These are phyloP conservation scores for Oryza coarctata DNA, from an alignment of 176 grass and related monocot species.

Conservation along the genomic window DNA sequence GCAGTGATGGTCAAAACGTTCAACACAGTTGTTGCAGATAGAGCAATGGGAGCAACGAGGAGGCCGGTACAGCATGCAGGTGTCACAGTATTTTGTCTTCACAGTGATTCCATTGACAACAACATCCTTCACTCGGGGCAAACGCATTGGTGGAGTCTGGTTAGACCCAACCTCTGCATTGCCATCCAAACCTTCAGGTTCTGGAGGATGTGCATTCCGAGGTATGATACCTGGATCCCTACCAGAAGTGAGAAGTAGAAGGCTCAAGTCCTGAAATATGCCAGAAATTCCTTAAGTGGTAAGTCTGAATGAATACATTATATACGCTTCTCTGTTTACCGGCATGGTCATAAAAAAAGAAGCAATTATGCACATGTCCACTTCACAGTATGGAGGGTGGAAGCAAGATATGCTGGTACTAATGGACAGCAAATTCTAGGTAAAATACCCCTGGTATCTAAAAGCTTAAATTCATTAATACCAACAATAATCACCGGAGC, in stretches of 20 bases:
- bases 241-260: conserved; percentile 88
- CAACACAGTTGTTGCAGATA: conserved; percentile 95
- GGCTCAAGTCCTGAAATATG: conserved; percentile 73
- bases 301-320: neutral
- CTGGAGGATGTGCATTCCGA: conserved; percentile 86
- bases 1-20: conserved; percentile 94
- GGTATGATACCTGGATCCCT: conserved; percentile 95
- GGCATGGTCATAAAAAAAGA: neutral
- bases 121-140: conserved; percentile 81
- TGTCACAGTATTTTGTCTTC: conserved; percentile 95
- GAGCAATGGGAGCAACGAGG: conserved; percentile 96
- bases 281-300: conserved; percentile 15
- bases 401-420: neutral
- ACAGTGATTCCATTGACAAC: conserved; percentile 80
- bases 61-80: conserved; percentile 93
- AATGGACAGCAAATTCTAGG: neutral
- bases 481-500: neutral
- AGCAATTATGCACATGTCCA: neutral
- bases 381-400: neutral
- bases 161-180: conserved; percentile 54
- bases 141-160: conserved; percentile 65
- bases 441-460: conserved; percentile 10
- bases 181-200: conserved; percentile 76
- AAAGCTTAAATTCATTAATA: neutral
- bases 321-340: conserved; percentile 4